Evolutionary conservation across 78 protist species (phyloP).

Genomic region (Dictyostelium brefeldianum): DNA sequence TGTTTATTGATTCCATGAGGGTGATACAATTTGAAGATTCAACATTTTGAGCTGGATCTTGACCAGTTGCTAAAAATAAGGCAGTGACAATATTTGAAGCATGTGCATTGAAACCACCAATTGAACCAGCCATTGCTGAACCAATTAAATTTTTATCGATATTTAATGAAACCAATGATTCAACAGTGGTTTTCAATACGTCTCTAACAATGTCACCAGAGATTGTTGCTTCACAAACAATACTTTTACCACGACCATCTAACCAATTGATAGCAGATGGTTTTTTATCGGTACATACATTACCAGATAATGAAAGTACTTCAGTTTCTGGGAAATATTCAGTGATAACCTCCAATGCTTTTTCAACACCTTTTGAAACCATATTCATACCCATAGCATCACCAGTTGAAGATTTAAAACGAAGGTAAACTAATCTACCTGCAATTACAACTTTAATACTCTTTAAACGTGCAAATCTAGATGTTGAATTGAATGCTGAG

Average conservation of each 20-base stretch:
- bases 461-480: slow-evolving; percentile 85
- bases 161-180: slow-evolving; percentile 80
- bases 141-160: slow-evolving; percentile 95
- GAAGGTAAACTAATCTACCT: slow-evolving; percentile 87
- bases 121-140: slow-evolving; percentile 97
- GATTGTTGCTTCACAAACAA: slow-evolving; percentile 94
- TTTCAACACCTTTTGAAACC: slow-evolving; percentile 92
- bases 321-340: slow-evolving; percentile 86
- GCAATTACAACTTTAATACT: slow-evolving; percentile 68
- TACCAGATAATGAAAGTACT: slow-evolving; percentile 90
- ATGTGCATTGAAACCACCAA: slow-evolving; percentile 99
- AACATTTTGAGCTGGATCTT: slow-evolving; percentile 98
- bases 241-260: slow-evolving; percentile 95
- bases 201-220: slow-evolving; percentile 78
- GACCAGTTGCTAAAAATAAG: slow-evolving; percentile 96
- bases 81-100: slow-evolving; percentile 98
- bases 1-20: slow-evolving; percentile 84
- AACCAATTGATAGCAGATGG: slow-evolving; percentile 95
- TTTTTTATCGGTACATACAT: slow-evolving; percentile 96
- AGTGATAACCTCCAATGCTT: slow-evolving; percentile 70
- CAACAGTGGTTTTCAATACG: slow-evolving; percentile 88
- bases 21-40: slow-evolving; percentile 96
- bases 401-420: slow-evolving; percentile 91
- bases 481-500: slow-evolving; percentile 84
- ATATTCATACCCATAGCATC: slow-evolving; percentile 99